phyloP scores from a whole-genome alignment of 345 rosid genomes.

The Boechera divaricarpa region DNA sequence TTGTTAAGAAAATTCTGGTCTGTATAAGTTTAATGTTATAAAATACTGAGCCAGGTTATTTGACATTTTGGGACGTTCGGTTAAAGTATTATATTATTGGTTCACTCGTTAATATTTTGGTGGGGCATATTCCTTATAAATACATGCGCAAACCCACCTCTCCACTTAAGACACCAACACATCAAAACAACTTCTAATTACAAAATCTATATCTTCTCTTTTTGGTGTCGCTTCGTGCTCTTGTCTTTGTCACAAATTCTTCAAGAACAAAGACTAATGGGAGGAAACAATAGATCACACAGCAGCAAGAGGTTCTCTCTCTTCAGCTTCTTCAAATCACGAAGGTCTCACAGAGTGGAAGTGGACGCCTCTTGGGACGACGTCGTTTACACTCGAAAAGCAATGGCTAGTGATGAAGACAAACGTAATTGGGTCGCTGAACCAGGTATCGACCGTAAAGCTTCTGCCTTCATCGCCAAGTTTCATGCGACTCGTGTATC shows the following conservation, averaged over 20 bases:
- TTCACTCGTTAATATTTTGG: constrained; percentile 19
- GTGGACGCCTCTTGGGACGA: constrained; percentile 40
- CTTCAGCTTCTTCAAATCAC: constrained; percentile 44
- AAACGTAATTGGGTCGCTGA: constrained; percentile 50
- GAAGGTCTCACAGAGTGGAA: constrained; percentile 46
- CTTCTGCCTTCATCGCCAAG: constrained; percentile 56
- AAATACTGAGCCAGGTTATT: neutral
- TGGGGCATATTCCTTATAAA: constrained; percentile 41
- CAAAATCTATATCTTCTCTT: constrained; percentile 19
- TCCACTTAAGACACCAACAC: constrained; percentile 30
- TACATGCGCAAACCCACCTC: constrained; percentile 31
- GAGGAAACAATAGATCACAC: constrained; percentile 40
- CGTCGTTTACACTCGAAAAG: constrained; percentile 41
- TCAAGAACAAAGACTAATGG: constrained; percentile 43
- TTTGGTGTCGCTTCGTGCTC: constrained; percentile 23
- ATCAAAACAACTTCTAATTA: constrained; percentile 23
- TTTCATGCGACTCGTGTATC: constrained; percentile 51
- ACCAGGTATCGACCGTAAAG: constrained; percentile 61
- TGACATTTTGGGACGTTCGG: neutral
- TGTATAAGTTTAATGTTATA: neutral
- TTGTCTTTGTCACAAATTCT: constrained; percentile 24
- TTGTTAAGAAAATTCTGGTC: neutral
- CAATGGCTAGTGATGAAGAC: constrained; percentile 60
- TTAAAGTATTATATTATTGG: constrained; percentile 12
- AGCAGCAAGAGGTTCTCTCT: constrained; percentile 48